Evolutionary conservation across 768 basidiomycete genomes (phyloP), one percentile per base, ranked within the genome.

Genomic region (Nidularia pulvinata): DNA sequence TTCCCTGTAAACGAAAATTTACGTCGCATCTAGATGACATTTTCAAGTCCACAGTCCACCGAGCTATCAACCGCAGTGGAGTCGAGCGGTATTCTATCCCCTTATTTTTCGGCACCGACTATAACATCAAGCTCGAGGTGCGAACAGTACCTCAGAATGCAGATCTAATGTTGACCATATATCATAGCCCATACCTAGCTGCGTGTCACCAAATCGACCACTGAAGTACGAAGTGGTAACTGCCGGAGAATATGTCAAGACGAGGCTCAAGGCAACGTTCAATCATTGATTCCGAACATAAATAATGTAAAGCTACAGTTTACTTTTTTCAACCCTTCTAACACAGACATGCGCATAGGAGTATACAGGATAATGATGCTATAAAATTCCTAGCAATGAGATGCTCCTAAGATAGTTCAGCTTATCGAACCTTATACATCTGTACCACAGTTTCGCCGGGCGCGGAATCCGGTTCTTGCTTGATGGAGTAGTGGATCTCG

Each of bases 1-100:
- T 36, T 43, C 22, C 34, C 2, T 44, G 3, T 50, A 25, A 48
- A 49, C 45, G 10, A 9, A 32, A 33, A 44, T n/a, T 13, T 14
- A 30, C 19, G 9, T 9, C 33, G n/a, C 25, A 43, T 22, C n/a
- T 48, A 95, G 91, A 95, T 61, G 92, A 91, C 60, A 76, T 93
- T 42, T 96, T 95, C 81, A 92, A 91, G 60, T 94, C 91, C 0
- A 95, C 94, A 0, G 77, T 89, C 1, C 95, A 98, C 67, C 84
- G 95, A 44, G 95, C 88, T 2, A 78, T 93, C 58, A 94, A 95
- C 59, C 76, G 84, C 43, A 84, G 83, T 22, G 89, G 90, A 4
- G 70, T 76, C 33, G 72, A 76, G 16, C 80, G 95, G 30, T 95
- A 91, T 67, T 93, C 91, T 0, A 90, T 95, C 16, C 93, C 95